Evolutionary conservation across 2,329 filamentous ascomycete genomes (phyloP), one percentile per base, ranked within the genome.

Genomic region (Penicillium aurantiogriseum): DNA sequence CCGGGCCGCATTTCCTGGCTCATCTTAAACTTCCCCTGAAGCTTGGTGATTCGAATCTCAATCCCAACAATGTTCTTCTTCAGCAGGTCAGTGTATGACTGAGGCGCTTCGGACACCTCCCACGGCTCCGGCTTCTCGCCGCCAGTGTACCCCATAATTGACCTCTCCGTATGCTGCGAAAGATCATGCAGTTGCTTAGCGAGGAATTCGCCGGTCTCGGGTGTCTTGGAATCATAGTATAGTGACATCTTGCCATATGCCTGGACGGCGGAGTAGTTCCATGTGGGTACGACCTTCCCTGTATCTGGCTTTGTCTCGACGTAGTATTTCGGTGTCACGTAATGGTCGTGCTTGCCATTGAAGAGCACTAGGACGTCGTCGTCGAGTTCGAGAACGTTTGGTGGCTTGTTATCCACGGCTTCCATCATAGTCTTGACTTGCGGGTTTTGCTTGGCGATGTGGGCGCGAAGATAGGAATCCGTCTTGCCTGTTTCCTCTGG

Each of bases 241-340:
- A 88, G 72, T 0, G 62, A 81, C 1, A 82, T 81, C 1, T 71
- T 78, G 2, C 87, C 87, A 63, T 89, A 88, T 0, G 78, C 84
- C 70, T 89, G 85, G 0, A 79, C 85, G 0, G 86, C 85, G 0
- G 83, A 78, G 64, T 88, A 89, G 70, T 89, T 85, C 87, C 86
- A 89, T 0, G 86, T 89, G 1, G 85, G 85, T 6, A 88, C 86
- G 0, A 88, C 86, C 64, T 88, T 89, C 25, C 81, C 86, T 0
- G 81, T 85, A 0, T 65, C 67, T 0, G 85, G 86, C 69, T 88
- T 88, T 2, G 86, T 88, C 60, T 85, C 79, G 23, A 74, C 77
- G 74, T 88, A 88, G 71, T 87, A 88, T 62, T 86, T 85, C 4
- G 54, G 83, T 0, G 86, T 88, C 7, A 89, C 81, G 62, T 89